A percentile compares a stretch with the other conserved stretches of the same genome.
Evolutionary conservation across 2,329 filamentous ascomycete species (phyloP).

Genomic region (Eutypa lata): DNA sequence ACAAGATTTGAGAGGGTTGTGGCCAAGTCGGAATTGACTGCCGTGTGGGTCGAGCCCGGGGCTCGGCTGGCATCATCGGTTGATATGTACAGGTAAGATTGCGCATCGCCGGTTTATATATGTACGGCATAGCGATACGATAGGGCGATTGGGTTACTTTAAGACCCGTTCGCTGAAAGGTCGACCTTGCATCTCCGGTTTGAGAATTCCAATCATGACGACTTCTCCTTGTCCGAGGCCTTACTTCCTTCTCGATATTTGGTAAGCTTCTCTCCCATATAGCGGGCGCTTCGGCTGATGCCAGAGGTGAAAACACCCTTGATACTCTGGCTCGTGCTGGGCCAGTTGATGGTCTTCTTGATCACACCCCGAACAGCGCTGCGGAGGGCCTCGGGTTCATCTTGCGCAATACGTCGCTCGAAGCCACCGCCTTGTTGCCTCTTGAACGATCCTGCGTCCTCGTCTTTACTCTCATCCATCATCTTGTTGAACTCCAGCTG

Average conservation of each 20-base stretch:
- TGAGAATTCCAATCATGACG: background rate
- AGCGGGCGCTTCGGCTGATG: slow-evolving; percentile 64
- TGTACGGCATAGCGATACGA: too few relatives aligned
- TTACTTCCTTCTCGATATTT: slow-evolving; percentile 55
- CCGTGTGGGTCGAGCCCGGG: background rate
- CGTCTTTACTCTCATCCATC: slow-evolving; percentile 72
- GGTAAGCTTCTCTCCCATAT: slow-evolving; percentile 76
- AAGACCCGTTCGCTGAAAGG: too few relatives aligned
- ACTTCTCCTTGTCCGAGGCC: slow-evolving; percentile 18
- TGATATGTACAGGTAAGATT: background rate
- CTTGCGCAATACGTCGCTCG: slow-evolving; percentile 76
- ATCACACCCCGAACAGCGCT: slow-evolving; percentile 73
- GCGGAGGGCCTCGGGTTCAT: slow-evolving; percentile 63
- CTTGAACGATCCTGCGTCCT: slow-evolving; percentile 65
- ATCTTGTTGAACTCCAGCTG: slow-evolving; percentile 79
- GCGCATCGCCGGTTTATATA: background rate
- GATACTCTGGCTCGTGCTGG: slow-evolving; percentile 80
- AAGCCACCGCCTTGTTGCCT: slow-evolving; percentile 79
- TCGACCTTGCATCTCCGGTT: background rate
- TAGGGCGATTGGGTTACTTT: too few relatives aligned
- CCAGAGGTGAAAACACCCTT: slow-evolving; percentile 84
- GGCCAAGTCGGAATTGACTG: background rate
- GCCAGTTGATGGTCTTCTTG: slow-evolving; percentile 86
- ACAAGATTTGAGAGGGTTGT: background rate
- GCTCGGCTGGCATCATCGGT: background rate